Evolutionary conservation across 257 asterid genomes (phyloP).

Genomic region (Ajuga chamaepitys): DNA sequence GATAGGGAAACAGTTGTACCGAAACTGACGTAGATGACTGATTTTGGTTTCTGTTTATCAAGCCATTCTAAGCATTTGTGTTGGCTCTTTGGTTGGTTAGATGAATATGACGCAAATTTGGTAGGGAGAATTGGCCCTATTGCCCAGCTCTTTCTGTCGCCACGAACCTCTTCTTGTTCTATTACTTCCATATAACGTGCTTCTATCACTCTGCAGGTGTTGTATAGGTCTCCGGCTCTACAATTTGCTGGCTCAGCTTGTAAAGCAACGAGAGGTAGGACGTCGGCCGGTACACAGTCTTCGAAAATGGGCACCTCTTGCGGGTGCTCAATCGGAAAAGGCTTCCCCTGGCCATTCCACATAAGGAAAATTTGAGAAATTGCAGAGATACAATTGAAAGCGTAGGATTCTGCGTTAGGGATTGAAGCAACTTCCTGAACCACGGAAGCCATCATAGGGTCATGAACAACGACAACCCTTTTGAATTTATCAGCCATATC

Average conservation of each 20-base stretch:
- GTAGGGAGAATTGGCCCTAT: constrained; percentile 40
- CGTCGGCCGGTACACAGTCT: neutral
- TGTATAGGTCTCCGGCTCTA: constrained; percentile 31
- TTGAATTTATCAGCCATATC: constrained; percentile 14
- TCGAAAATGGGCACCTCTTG: constrained; percentile 17
- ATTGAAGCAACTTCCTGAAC: constrained; percentile 43
- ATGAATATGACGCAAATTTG: neutral
- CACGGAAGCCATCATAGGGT: constrained; percentile 27
- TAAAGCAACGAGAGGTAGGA: neutral
- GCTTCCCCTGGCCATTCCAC: neutral
- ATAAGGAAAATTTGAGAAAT: constrained; percentile 1
- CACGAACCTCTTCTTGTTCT: constrained; percentile 10
- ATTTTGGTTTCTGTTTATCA: constrained; percentile 17
- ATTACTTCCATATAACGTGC: constrained; percentile 21
- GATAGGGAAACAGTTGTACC: constrained; percentile 30
- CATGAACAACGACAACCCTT: constrained; percentile 36
- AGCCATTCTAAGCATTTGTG: constrained; percentile 27
- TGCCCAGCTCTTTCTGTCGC: constrained; percentile 24
- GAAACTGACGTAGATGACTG: constrained; percentile 24
- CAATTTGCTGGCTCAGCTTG: constrained; percentile 13
- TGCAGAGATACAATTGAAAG: constrained; percentile 33
- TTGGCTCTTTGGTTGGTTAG: neutral
- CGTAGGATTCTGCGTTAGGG: constrained; percentile 44
- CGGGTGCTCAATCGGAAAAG: constrained; percentile 9
- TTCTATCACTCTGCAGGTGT: constrained; percentile 36